Conservation (phyloP, 768 basidiomycete genomes). For the Chalciporus pseudorubinellus region DNA sequence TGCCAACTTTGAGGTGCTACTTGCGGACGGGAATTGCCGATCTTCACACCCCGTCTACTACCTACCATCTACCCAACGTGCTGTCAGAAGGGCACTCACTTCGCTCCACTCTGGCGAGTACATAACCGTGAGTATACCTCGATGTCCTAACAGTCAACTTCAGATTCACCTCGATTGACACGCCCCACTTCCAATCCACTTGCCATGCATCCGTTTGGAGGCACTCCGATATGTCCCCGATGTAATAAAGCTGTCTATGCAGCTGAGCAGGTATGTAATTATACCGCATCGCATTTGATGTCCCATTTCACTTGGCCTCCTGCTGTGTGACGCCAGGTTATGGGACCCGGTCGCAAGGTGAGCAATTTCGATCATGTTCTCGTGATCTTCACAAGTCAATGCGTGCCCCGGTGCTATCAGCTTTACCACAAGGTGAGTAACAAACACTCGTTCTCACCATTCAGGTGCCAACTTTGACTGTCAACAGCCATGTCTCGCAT, state of each 20-base stretch:
- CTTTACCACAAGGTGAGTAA: conserved; percentile 72
- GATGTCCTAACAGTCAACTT: conserved; percentile 1
- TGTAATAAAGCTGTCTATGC: conserved; percentile 81
- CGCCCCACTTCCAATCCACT: background rate
- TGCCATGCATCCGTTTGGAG: conserved; percentile 70
- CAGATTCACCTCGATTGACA: background rate
- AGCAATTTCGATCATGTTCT: conserved; percentile 19
- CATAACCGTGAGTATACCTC: background rate
- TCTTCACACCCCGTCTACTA: background rate
- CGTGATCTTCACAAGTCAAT: conserved; percentile 4
- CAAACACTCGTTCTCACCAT: background rate
- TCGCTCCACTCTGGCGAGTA: conserved; percentile 14
- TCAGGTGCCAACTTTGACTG: background rate
- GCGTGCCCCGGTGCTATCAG: conserved; percentile 35
- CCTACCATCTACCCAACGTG: background rate
- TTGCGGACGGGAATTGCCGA: background rate
- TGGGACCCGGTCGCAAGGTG: conserved; percentile 90
- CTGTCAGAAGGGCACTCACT: background rate
- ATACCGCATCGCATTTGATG: background rate
- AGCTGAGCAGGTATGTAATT: conserved; percentile 72
- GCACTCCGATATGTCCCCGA: conserved; percentile 67
- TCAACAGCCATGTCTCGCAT: conserved; percentile 74
- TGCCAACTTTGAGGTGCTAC: too few species aligned
- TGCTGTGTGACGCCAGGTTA: conserved; percentile 44
- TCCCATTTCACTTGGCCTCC: conserved; percentile 5